Evolutionary conservation across 768 basidiomycete genomes (phyloP).

Genomic region (Tulasnella sp.): DNA sequence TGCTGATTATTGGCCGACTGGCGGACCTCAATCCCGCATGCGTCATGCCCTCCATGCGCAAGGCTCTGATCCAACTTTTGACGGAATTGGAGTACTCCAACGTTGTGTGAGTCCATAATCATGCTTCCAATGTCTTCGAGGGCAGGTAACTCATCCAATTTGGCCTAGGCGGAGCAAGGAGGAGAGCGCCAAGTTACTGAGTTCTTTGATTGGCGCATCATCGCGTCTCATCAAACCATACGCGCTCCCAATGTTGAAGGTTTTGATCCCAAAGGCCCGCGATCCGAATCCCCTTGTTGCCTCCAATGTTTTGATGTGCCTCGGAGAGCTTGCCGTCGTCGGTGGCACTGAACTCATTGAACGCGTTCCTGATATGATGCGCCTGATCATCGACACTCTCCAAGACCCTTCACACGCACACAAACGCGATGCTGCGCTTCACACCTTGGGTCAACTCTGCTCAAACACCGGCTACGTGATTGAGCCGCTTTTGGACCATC

Average conservation of each 20-base stretch:
- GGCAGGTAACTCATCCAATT: constrained; percentile 9
- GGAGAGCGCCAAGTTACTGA: constrained; percentile 84
- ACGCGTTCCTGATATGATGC: constrained; percentile 79
- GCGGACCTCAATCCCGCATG: constrained; percentile 95
- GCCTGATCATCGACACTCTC: constrained; percentile 76
- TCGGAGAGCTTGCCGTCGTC: constrained; percentile 87
- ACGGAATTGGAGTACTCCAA: constrained; percentile 96
- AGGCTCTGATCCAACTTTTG: constrained; percentile 88
- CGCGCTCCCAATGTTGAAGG: constrained; percentile 86
- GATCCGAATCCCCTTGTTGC: constrained; percentile 81
- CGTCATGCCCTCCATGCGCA: constrained; percentile 94
- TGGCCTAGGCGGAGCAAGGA: constrained; percentile 61
- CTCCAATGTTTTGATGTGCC: constrained; percentile 84
- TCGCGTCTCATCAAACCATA: constrained; percentile 93
- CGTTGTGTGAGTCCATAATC: constrained; percentile 49
- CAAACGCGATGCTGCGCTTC: constrained; percentile 89
- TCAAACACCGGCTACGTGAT: constrained; percentile 95
- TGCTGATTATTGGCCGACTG: constrained; percentile 82
- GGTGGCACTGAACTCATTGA: constrained; percentile 85
- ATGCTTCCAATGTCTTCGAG: neutral
- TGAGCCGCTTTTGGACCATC: constrained; percentile 79
- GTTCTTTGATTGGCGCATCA: constrained; percentile 80
- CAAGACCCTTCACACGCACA: constrained; percentile 71
- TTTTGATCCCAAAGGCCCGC: constrained; percentile 79
- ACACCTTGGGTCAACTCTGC: constrained; percentile 90